phyloP scores from a whole-genome alignment of 169 alveolate genomes.

The Plasmodium vivax region DNA sequence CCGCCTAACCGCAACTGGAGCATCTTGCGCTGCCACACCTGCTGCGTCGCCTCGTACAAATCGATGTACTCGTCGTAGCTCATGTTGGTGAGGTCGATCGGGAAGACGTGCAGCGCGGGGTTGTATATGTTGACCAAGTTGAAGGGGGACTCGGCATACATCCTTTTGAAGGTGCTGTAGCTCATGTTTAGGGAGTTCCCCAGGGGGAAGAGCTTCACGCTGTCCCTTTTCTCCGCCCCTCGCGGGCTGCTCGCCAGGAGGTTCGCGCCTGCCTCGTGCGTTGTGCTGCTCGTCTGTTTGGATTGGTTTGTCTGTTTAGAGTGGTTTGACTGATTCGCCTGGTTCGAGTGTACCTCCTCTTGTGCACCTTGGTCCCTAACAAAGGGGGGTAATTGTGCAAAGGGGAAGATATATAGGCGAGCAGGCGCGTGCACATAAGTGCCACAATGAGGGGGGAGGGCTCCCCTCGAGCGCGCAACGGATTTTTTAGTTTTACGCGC shows the following conservation, averaged over 20 bases:
- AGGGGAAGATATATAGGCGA: neutral
- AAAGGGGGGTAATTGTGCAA: neutral
- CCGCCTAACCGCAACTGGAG: neutral
- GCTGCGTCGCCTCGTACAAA: slow-evolving; percentile 76
- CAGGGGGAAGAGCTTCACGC: slow-evolving; percentile 21
- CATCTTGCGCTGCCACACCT: slow-evolving; percentile 55
- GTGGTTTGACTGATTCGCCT: neutral
- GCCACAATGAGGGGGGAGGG: neutral
- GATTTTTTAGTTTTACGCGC: neutral
- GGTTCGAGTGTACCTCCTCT: neutral
- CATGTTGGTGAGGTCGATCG: slow-evolving; percentile 84
- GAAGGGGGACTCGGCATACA: slow-evolving; percentile 57
- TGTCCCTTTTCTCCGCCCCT: slow-evolving; percentile 16
- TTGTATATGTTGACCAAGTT: slow-evolving; percentile 79
- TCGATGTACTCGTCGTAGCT: slow-evolving; percentile 82
- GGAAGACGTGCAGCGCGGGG: slow-evolving; percentile 83
- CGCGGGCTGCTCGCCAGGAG: neutral
- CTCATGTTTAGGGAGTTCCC: slow-evolving; percentile 23
- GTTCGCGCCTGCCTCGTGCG: neutral
- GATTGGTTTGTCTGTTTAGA: neutral
- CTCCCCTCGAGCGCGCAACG: neutral
- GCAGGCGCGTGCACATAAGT: too few species aligned
- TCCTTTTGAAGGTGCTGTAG: slow-evolving; percentile 30
- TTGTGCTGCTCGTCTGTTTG: neutral
- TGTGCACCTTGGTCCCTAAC: neutral